Evolutionary conservation across 140 eudicot genomes (phyloP).

Genomic region (Oenanthe javanica): DNA sequence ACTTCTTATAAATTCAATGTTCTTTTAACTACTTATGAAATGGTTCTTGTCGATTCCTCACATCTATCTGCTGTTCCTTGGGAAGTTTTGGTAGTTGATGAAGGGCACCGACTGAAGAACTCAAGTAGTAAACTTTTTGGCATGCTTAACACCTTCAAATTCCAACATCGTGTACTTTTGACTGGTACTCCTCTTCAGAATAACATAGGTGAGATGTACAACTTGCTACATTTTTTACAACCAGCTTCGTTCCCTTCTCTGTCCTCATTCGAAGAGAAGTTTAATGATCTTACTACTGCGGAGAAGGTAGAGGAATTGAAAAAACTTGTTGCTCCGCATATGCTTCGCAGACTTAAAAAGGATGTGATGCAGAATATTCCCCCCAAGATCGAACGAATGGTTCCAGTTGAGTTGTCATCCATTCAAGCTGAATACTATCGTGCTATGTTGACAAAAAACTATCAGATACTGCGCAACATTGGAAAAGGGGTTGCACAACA

Average conservation of each 20-base stretch:
- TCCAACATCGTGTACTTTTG: slow-evolving; percentile 89
- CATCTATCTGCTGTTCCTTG: slow-evolving; percentile 76
- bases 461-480: slow-evolving; percentile 72
- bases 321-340: slow-evolving; percentile 92
- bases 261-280: slow-evolving; percentile 76
- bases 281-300: slow-evolving; percentile 84
- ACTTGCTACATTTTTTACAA: slow-evolving; percentile 79
- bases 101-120: slow-evolving; percentile 89
- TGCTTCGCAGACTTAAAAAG: slow-evolving; percentile 91
- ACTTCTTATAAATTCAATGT: slow-evolving; percentile 68
- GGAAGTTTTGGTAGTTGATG: slow-evolving; percentile 98
- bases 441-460: slow-evolving; percentile 96
- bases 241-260: slow-evolving; percentile 88
- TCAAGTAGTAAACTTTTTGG: slow-evolving; percentile 80
- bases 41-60: slow-evolving; percentile 78
- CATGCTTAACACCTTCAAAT: slow-evolving; percentile 68
- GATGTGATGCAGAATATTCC: slow-evolving; percentile 96
- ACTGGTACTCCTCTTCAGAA: slow-evolving; percentile 98
- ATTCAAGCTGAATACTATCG: slow-evolving; percentile 96
- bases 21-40: slow-evolving; percentile 86
- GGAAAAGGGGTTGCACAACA: slow-evolving; percentile 89
- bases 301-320: slow-evolving; percentile 93
- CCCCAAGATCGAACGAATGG: slow-evolving; percentile 90
- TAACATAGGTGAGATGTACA: slow-evolving; percentile 91
- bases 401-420: slow-evolving; percentile 92